Evolutionary conservation across 163 green algal genomes (phyloP), one percentile per base, ranked within the genome.

Genomic region (Scenedesmus sp.): DNA sequence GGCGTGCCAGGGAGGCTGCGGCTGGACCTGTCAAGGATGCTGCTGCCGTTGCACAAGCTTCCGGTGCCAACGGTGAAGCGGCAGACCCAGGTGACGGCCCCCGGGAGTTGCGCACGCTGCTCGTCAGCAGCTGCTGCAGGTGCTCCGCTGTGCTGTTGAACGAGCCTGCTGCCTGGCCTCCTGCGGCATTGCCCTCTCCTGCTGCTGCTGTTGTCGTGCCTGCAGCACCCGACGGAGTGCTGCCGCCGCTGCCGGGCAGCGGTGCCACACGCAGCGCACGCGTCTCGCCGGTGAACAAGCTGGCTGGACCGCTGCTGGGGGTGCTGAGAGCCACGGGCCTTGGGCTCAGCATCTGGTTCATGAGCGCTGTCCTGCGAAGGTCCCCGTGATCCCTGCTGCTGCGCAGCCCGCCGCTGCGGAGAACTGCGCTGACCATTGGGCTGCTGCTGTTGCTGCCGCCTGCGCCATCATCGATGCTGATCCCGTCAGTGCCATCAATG

Each of bases 321-420:
- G 81, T n/a, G 24, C 79, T 61, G 24, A 85, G 42, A 37, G 42
- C 2, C 42, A 56, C 24, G 6, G 30, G 44, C 30, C 82, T 30
- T 15, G 82, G 82, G 82, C 49, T 78, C 24, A 87, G 82, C 82
- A 87, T 87, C 33, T 90, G 85, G 35, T 90, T 90, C 30, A 83
- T 85, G 18, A 90, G 51, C 33, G 85, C 85, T 20, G 61, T 73
- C 18, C 85, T 42, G 24, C 85, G 46, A 18, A 90, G 72, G 72
- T 90, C 85, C 16, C 30, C 35, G 9, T 73, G 49, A 16, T 90
- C 85, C n/a, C 85, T 49, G 18, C 49, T 81, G 46, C 70, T 78
- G 13, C 85, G 70, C 35, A 85, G 85, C 46, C 85, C 85, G 24
- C 46, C 72, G 13, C 46, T 83, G 72, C 65, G 30, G 12, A 35